Evolutionary conservation across 2,329 filamentous ascomycete genomes (phyloP).

Genomic region (Ciborinia camelliae): DNA sequence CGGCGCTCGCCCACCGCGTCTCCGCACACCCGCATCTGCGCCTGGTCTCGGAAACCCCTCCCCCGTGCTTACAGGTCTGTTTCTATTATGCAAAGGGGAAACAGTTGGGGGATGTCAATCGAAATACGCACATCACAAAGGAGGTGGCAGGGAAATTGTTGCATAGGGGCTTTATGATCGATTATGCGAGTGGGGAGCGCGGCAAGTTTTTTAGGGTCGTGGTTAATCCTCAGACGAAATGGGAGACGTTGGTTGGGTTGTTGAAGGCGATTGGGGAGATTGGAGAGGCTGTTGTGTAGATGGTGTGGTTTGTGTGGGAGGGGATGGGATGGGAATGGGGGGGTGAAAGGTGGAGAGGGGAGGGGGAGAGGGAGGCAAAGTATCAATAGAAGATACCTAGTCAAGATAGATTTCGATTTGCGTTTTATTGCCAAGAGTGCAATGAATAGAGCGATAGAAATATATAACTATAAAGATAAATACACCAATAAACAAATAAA

Average conservation of each 20-base stretch:
- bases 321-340: too few species aligned
- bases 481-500: too few species aligned
- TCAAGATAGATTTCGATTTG: too few species aligned
- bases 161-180: slow-evolving; percentile 64
- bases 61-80: slow-evolving; percentile 89
- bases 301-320: too few species aligned
- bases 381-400: too few species aligned
- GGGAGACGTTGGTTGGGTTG: slow-evolving; percentile 59
- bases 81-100: slow-evolving; percentile 74
- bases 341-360: not conserved
- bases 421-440: too few species aligned
- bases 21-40: slow-evolving; percentile 56
- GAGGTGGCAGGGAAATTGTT: slow-evolving; percentile 54
- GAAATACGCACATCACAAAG: slow-evolving; percentile 54
- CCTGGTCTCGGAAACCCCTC: slow-evolving; percentile 70
- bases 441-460: too few species aligned
- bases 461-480: too few species aligned
- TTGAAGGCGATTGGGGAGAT: slow-evolving; percentile 52
- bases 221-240: slow-evolving; percentile 59
- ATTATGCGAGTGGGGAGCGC: slow-evolving; percentile 48
- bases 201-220: slow-evolving; percentile 69
- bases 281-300: slow-evolving; percentile 21
- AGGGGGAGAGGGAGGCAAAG: not conserved
- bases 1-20: slow-evolving; percentile 62
- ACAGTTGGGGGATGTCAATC: slow-evolving; percentile 45